Conservation (phyloP, 257 asterid species). For the Nicotiana otophora region DNA sequence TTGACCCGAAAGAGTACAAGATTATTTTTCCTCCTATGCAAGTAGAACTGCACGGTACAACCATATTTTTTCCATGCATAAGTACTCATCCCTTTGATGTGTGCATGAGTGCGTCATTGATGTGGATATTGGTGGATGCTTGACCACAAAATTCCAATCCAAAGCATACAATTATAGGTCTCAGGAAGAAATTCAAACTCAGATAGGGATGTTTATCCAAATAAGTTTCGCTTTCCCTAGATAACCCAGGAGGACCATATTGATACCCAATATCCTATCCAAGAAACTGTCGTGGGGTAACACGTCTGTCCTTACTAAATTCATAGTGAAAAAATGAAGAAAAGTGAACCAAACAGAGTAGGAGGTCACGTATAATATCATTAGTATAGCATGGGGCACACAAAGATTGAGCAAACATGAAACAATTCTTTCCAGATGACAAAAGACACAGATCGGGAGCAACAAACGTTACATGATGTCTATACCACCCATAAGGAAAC, state of each 20-base stretch:
- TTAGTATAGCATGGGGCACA: not conserved
- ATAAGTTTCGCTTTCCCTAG: not conserved
- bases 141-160: too few species aligned
- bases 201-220: not conserved
- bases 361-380: not conserved
- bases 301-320: not conserved
- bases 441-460: not conserved
- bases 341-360: not conserved
- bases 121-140: not conserved
- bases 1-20: not conserved
- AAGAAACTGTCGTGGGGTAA: not conserved
- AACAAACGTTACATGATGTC: not conserved
- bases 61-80: not conserved
- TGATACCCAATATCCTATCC: not conserved
- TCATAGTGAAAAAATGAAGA: not conserved
- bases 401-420: not conserved
- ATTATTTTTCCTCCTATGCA: not conserved
- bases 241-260: not conserved
- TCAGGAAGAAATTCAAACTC: too few species aligned
- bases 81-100: not conserved
- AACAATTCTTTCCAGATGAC: not conserved
- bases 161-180: too few species aligned
- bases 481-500: not conserved
- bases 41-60: not conserved
- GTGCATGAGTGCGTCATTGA: not conserved